Percentiles rank a stretch among this genome's conserved stretches.
Conservation (phyloP, 176 grass and related monocot species). For the Carex pumila region DNA sequence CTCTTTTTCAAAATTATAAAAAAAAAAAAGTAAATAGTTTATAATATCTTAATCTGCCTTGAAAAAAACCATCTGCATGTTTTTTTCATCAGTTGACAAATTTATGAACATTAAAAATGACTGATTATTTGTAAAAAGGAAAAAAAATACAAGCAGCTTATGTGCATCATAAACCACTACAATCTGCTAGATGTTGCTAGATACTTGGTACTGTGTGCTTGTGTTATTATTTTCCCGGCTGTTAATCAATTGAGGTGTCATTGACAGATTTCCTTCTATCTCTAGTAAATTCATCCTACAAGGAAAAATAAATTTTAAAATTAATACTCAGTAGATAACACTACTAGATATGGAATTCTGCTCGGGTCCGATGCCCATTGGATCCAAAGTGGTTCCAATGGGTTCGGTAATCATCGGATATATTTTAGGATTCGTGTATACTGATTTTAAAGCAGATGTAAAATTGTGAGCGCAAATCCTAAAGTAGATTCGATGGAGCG, state of each 20-base stretch:
- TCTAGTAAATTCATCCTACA: slow-evolving; percentile 93
- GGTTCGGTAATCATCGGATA: too few species aligned
- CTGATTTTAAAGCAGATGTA: too few species aligned
- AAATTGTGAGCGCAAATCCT: too few species aligned
- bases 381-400: too few species aligned
- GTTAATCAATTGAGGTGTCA: slow-evolving; percentile 50
- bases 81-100: background rate
- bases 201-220: slow-evolving; percentile 66
- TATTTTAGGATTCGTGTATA: too few species aligned
- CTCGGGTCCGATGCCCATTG: too few species aligned
- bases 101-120: background rate
- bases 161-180: slow-evolving; percentile 25
- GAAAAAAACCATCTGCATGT: background rate
- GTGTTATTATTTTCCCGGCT: slow-evolving; percentile 64
- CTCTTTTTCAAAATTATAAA: background rate
- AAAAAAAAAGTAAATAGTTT: background rate
- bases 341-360: too few species aligned
- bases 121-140: background rate
- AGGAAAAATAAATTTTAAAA: background rate
- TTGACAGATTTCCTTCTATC: slow-evolving; percentile 63
- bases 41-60: background rate
- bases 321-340: too few species aligned
- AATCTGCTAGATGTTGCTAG: slow-evolving; percentile 67
- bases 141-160: too few species aligned
- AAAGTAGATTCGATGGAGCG: too few species aligned